Percentiles rank a stretch among this genome's conserved stretches.
Evolutionary conservation across 2,329 filamentous ascomycete species (phyloP).

Genomic region (Aspergillus fumigatiaffinis): DNA sequence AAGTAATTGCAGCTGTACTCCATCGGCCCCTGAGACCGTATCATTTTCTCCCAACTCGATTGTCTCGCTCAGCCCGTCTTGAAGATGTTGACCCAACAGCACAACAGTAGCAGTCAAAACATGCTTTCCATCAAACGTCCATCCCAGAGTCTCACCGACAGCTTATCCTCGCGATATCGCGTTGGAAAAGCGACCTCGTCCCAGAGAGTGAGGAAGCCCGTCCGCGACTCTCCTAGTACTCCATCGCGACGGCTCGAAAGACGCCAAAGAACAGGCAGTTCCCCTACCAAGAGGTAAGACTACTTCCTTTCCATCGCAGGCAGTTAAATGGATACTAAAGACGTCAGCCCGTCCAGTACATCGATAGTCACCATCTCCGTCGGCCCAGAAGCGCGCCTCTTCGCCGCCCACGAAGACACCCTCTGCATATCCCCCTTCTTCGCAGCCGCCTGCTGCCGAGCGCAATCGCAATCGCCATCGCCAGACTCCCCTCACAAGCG

Average conservation of each 20-base stretch:
- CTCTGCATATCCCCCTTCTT: conserved; percentile 78
- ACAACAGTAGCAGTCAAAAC: conserved; percentile 2
- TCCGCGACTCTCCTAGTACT: conserved; percentile 24
- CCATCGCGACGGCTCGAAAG: conserved; percentile 25
- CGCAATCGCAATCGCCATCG: conserved; percentile 48
- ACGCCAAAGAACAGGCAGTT: conserved; percentile 27
- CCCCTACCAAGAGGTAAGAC: conserved; percentile 34
- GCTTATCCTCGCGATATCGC: conserved; percentile 40
- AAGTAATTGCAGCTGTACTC: not conserved
- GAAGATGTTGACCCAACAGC: conserved; percentile 1
- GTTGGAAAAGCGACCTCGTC: conserved; percentile 37
- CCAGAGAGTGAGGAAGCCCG: conserved; percentile 30
- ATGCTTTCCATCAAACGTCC: conserved; percentile 22
- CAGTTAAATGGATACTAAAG: too few relatives aligned
- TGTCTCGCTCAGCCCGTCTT: not conserved
- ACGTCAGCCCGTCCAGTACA: conserved; percentile 55
- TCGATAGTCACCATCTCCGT: conserved; percentile 76
- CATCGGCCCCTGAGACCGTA: not conserved
- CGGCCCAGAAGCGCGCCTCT: conserved; percentile 78
- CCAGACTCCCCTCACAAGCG: conserved; percentile 57
- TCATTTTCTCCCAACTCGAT: not conserved
- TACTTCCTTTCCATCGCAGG: not conserved
- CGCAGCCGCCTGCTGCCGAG: conserved; percentile 57
- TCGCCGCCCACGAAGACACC: conserved; percentile 86
- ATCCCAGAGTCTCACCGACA: conserved; percentile 27